Evolutionary conservation across 2,329 filamentous ascomycete species (phyloP).

Genomic region (Colletotrichum sp.): DNA sequence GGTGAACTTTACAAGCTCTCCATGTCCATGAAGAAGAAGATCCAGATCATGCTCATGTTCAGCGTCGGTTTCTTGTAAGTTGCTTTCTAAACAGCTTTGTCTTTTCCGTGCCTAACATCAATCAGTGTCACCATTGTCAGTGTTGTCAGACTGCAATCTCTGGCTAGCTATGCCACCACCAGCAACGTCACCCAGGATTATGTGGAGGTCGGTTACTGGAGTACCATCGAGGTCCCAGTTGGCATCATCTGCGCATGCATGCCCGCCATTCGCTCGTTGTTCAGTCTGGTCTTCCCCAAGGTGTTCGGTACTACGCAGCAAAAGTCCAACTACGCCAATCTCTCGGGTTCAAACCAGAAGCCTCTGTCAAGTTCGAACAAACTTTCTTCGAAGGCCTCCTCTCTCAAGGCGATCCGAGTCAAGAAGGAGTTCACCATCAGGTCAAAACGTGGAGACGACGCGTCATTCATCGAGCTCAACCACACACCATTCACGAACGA

Average conservation of each 20-base stretch:
- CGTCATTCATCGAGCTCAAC: not conserved
- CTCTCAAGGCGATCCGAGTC: not conserved
- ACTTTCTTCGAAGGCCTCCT: not conserved
- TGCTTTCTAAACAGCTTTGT: not conserved
- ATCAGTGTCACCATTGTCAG: slow-evolving; percentile 36
- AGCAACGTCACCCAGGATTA: slow-evolving; percentile 27
- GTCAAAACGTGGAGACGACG: slow-evolving; percentile 6
- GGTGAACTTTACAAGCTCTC: slow-evolving; percentile 40
- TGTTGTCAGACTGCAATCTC: slow-evolving; percentile 32
- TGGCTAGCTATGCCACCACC: slow-evolving; percentile 12
- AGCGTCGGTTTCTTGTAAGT: slow-evolving; percentile 42
- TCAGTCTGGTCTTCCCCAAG: slow-evolving; percentile 36
- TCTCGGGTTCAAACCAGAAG: not conserved
- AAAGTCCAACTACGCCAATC: slow-evolving; percentile 10
- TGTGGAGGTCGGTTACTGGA: slow-evolving; percentile 15
- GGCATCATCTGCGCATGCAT: slow-evolving; percentile 21
- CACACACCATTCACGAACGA: not conserved
- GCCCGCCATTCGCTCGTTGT: slow-evolving; percentile 35
- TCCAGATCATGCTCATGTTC: slow-evolving; percentile 49
- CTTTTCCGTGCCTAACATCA: rapidly evolving
- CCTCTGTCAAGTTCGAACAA: not conserved
- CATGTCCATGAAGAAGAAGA: slow-evolving; percentile 46
- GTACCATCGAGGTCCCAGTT: slow-evolving; percentile 17
- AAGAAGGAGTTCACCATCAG: slow-evolving; percentile 9
- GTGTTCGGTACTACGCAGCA: slow-evolving; percentile 31